phyloP scores from a whole-genome alignment of 495 filamentous ascomycete species.

The Xylaria bambusicola region DNA sequence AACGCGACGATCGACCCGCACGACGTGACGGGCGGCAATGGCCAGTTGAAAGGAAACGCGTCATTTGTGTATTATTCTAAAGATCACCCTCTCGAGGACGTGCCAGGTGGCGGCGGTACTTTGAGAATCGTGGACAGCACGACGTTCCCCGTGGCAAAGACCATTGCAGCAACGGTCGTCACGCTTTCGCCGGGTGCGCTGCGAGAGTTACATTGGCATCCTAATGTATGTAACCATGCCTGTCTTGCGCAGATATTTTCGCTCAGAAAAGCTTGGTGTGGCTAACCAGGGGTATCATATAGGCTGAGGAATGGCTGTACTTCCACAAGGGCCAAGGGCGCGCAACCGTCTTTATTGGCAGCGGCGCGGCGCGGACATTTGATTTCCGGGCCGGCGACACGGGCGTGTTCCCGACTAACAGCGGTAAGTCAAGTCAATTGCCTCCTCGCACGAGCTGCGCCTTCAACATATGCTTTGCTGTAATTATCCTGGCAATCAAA shows the following conservation, averaged over 20 bases:
- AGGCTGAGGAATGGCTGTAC: constrained; percentile 64
- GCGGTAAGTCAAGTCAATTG: constrained; percentile 36
- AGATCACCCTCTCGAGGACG: constrained; percentile 51
- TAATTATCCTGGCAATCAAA: too few species aligned
- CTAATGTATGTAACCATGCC: constrained; percentile 43
- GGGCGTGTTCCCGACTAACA: constrained; percentile 66
- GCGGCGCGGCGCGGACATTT: constrained; percentile 60
- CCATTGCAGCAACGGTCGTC: constrained; percentile 62
- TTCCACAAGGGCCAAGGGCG: constrained; percentile 61
- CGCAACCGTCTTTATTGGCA: constrained; percentile 64
- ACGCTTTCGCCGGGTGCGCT: constrained; percentile 60
- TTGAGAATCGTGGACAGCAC: constrained; percentile 62
- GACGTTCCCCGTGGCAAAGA: constrained; percentile 63
- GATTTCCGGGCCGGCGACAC: constrained; percentile 67
- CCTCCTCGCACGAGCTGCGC: neutral
- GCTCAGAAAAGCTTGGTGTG: neutral
- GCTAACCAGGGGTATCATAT: constrained; percentile 17
- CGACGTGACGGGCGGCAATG: constrained; percentile 49
- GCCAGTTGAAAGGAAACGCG: constrained; percentile 52
- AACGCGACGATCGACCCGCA: constrained; percentile 54
- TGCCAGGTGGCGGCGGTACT: constrained; percentile 60
- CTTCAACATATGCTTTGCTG: too few species aligned
- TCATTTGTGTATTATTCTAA: constrained; percentile 60
- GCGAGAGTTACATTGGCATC: constrained; percentile 69
- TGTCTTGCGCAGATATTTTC: constrained; percentile 28